Evolutionary conservation across 1,284 basidiomycete genomes (phyloP).

Genomic region (Cryptococcus jaspeensis): DNA sequence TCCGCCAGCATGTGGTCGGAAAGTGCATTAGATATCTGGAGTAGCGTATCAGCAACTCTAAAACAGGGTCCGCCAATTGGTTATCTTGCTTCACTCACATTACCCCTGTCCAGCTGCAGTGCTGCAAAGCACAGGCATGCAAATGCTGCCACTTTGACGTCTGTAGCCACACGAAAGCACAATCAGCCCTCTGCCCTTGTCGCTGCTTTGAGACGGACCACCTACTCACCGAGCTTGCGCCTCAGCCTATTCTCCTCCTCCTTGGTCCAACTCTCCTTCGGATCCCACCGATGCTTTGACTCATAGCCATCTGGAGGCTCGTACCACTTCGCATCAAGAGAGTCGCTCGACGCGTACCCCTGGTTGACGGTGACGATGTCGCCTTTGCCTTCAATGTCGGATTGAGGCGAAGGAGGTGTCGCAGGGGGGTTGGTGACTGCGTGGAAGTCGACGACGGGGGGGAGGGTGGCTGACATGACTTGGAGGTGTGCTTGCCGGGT

Average conservation of each 20-base stretch:
- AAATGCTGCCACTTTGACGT: constrained; percentile 4
- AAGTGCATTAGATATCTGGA: constrained; percentile 36
- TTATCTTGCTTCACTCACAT: constrained; percentile 19
- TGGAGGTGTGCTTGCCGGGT: too few species aligned
- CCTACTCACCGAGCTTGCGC: constrained; percentile 30
- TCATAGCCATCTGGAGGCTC: constrained; percentile 43
- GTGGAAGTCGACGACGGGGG: constrained; percentile 1
- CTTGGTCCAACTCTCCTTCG: constrained; percentile 44
- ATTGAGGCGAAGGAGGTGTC: not conserved
- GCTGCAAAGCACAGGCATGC: constrained; percentile 37
- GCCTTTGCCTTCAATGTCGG: constrained; percentile 1
- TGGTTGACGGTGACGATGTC: not conserved
- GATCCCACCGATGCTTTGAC: constrained; percentile 48
- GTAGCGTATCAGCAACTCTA: too few species aligned
- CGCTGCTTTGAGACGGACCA: not conserved
- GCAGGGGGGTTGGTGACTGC: not conserved
- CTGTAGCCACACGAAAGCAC: too few species aligned
- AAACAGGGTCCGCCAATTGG: too few species aligned
- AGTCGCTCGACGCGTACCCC: not conserved
- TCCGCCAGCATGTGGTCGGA: constrained; percentile 51
- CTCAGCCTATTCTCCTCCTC: constrained; percentile 41
- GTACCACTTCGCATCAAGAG: constrained; percentile 19
- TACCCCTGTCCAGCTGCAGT: constrained; percentile 41
- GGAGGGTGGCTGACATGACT: too few species aligned
- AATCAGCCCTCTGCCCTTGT: not conserved